Evolutionary conservation across 805 yeast species (phyloP).

Genomic region (Cyberlindnera subsufficiens): DNA sequence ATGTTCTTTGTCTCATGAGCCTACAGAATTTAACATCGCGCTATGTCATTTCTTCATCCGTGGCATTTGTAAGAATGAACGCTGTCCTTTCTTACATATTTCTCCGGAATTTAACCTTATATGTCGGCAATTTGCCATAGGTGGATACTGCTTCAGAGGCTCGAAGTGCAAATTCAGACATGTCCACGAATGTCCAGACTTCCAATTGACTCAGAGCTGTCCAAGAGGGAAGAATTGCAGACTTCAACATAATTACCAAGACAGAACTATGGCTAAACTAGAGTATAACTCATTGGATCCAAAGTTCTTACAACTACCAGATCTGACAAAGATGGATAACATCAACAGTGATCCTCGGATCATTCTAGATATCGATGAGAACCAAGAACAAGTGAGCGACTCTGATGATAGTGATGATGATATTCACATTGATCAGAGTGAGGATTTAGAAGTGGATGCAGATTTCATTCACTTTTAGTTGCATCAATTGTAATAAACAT

Average conservation of each 20-base stretch:
- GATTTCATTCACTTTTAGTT: constrained; percentile 23
- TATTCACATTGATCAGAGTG: constrained; percentile 3
- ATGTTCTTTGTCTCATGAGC: constrained; percentile 53
- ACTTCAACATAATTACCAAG: constrained; percentile 40
- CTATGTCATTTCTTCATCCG: constrained; percentile 47
- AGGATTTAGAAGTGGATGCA: constrained; percentile 17
- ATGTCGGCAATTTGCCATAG: constrained; percentile 63
- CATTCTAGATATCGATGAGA: constrained; percentile 17
- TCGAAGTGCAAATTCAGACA: constrained; percentile 51
- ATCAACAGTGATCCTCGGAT: constrained; percentile 20
- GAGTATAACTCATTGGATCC: constrained; percentile 17
- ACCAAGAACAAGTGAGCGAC: constrained; percentile 4
- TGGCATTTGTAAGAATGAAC: constrained; percentile 40
- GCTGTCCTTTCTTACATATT: constrained; percentile 49
- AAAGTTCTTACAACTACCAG: constrained; percentile 17
- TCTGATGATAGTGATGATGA: constrained; percentile 26
- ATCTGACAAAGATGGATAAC: constrained; percentile 13
- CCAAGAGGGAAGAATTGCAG: constrained; percentile 45
- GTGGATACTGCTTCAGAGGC: constrained; percentile 67
- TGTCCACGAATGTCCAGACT: constrained; percentile 64
- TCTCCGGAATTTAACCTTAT: constrained; percentile 36
- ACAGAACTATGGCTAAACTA: constrained; percentile 20
- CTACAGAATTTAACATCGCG: constrained; percentile 55
- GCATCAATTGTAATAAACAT: not conserved
- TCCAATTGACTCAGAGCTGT: constrained; percentile 55